Percentiles rank a stretch among this genome's conserved stretches.
Evolutionary conservation across 163 green algal species (phyloP).

Genomic region (Chlorella variabilis): DNA sequence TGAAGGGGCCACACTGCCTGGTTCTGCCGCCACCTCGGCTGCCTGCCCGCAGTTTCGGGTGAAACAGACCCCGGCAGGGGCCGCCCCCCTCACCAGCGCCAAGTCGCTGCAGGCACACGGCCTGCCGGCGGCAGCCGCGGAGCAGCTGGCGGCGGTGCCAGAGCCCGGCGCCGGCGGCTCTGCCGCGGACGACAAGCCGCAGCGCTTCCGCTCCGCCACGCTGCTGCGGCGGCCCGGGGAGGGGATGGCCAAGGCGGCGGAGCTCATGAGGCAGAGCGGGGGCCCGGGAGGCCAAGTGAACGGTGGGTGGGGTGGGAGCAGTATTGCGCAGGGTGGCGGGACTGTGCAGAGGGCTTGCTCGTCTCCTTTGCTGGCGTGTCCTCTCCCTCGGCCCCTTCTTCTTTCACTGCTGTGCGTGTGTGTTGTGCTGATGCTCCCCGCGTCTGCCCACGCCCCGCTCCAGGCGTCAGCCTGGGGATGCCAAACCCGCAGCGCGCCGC

Average conservation of each 20-base stretch:
- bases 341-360: too few relatives aligned
- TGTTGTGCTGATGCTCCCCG: too few relatives aligned
- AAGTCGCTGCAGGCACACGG: background rate
- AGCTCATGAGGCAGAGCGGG: conserved; percentile 4
- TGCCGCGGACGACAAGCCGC: background rate
- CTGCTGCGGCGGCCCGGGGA: conserved; percentile 22
- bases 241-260: background rate
- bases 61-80: conserved; percentile 28
- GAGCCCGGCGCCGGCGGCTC: background rate
- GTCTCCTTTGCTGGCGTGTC: too few relatives aligned
- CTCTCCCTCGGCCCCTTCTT: too few relatives aligned
- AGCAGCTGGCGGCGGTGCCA: background rate
- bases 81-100: background rate
- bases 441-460: too few relatives aligned
- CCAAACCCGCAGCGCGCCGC: conserved; percentile 9
- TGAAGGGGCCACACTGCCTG: too few relatives aligned
- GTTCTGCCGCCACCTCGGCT: too few relatives aligned
- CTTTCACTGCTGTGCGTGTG: too few relatives aligned
- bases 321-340: background rate
- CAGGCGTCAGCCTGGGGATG: conserved; percentile 1
- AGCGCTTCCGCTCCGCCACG: conserved; percentile 10
- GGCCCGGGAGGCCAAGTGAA: background rate
- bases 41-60: conserved; percentile 7
- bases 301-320: background rate
- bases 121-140: background rate